A percentile compares a stretch with the other conserved stretches of the same genome.
phyloP scores from a whole-genome alignment of 148 eudicot species.

The Cornus suecica region DNA sequence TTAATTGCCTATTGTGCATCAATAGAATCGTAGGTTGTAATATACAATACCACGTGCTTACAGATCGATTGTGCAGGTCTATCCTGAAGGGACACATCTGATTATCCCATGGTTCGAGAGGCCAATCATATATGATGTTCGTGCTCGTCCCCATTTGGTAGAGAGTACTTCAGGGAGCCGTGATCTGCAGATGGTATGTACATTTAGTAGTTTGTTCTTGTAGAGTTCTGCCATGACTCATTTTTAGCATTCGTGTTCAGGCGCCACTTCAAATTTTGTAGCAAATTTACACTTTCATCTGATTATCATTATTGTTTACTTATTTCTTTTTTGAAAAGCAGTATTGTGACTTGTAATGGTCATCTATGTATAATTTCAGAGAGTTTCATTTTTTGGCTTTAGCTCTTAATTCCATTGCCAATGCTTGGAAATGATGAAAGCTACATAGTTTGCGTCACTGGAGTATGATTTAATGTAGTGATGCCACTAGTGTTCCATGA shows the following conservation, averaged over 20 bases:
- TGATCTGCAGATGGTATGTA: constrained; percentile 82
- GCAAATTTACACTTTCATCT: not conserved
- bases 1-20: not conserved
- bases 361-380: no score
- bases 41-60: not conserved
- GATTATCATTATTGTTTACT: not conserved
- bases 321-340: no score
- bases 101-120: constrained; percentile 84
- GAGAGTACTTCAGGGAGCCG: constrained; percentile 87
- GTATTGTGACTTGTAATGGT: no score
- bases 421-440: not conserved
- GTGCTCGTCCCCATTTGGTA: constrained; percentile 75
- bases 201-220: not conserved
- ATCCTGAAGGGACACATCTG: constrained; percentile 86
- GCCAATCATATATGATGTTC: constrained; percentile 76
- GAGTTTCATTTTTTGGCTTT: no score
- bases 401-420: not conserved
- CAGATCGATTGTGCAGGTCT: constrained; percentile 43
- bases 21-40: not conserved
- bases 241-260: not conserved
- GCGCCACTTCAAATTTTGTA: not conserved
- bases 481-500: not conserved
- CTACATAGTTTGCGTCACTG: not conserved
- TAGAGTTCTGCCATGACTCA: not conserved
- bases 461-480: not conserved